Conservation (phyloP, 2,329 filamentous ascomycete genomes). For the Ophiocordyceps sinensis region DNA sequence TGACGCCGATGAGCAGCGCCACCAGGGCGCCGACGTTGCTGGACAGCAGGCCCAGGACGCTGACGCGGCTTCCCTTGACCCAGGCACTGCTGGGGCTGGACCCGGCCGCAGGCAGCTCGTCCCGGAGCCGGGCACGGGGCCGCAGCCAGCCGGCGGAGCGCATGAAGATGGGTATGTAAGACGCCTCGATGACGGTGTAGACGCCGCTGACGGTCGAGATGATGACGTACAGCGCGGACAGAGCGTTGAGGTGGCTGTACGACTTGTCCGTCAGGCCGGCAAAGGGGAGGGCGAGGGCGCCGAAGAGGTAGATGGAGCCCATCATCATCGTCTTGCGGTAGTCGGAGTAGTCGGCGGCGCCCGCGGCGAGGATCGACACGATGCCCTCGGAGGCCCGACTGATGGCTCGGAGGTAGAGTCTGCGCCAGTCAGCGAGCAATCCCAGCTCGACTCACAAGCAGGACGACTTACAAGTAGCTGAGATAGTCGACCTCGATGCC, state of each 20-base stretch:
- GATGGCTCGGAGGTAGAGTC: slow-evolving; percentile 7
- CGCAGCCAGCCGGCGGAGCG: slow-evolving; percentile 6
- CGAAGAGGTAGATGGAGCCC: slow-evolving; percentile 8
- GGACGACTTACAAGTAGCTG: slow-evolving; percentile 7
- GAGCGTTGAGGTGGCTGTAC: slow-evolving; percentile 6
- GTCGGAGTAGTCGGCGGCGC: slow-evolving; percentile 7
- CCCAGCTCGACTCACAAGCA: no score
- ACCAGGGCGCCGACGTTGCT: slow-evolving; percentile 7
- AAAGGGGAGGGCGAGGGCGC: slow-evolving; percentile 6
- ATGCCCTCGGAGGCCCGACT: slow-evolving; percentile 6
- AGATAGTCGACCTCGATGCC: slow-evolving; percentile 9
- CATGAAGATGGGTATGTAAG: slow-evolving; percentile 9
- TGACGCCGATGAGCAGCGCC: slow-evolving; percentile 7
- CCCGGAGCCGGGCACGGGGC: slow-evolving; percentile 1
- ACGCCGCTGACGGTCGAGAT: slow-evolving; percentile 6
- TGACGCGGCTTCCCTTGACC: slow-evolving; percentile 7
- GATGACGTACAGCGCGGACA: slow-evolving; percentile 5
- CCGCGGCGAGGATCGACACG: slow-evolving; percentile 6
- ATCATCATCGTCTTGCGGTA: slow-evolving; percentile 10
- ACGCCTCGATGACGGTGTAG: slow-evolving; percentile 7
- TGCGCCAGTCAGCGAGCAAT: no score
- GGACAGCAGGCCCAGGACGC: slow-evolving; percentile 6
- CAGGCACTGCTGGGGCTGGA: slow-evolving; percentile 1
- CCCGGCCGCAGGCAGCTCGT: not conserved
- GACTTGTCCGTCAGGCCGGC: slow-evolving; percentile 5